Percentiles rank a stretch among this genome's conserved stretches.
phyloP scores from a whole-genome alignment of 2,329 filamentous ascomycete species.

The Xylaria sp. region DNA sequence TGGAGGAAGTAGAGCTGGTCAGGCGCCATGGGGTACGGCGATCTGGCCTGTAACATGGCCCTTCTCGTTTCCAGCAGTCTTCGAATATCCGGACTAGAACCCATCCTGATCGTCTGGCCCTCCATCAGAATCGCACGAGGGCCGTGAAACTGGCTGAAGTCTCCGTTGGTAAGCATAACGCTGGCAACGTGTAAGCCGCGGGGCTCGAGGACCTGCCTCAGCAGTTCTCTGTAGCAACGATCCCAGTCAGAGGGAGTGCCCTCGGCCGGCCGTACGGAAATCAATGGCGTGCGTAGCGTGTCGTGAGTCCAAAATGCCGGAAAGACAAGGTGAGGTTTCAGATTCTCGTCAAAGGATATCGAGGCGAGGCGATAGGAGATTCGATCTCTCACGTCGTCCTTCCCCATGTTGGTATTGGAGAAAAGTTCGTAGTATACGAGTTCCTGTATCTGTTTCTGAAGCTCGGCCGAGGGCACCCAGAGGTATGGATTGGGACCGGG shows the following conservation, averaged over 20 bases:
- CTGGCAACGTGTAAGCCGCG: not conserved
- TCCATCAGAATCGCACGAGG: not conserved
- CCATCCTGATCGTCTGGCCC: not conserved
- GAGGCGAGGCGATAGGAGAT: not conserved
- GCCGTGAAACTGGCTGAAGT: not conserved
- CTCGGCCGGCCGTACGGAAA: not conserved
- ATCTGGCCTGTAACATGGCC: not conserved
- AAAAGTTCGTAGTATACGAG: not conserved
- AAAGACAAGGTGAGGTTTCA: constrained; percentile 4
- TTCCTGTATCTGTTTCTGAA: not conserved
- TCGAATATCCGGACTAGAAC: not conserved
- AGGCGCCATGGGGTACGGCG: not conserved
- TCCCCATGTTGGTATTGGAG: not conserved
- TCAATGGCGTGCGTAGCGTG: not conserved
- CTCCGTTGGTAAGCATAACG: not conserved
- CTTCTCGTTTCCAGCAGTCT: not conserved
- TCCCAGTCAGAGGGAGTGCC: not conserved
- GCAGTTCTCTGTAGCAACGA: not conserved
- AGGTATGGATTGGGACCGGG: not conserved
- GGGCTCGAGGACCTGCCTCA: not conserved
- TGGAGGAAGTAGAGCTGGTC: not conserved
- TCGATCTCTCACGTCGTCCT: not conserved
- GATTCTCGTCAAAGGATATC: constrained; percentile 1
- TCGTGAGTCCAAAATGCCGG: constrained; percentile 14
- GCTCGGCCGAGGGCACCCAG: not conserved